These are phyloP conservation scores for Mycena chlorophos DNA, from an alignment of 768 basidiomycete species.

Conservation along the genomic window DNA sequence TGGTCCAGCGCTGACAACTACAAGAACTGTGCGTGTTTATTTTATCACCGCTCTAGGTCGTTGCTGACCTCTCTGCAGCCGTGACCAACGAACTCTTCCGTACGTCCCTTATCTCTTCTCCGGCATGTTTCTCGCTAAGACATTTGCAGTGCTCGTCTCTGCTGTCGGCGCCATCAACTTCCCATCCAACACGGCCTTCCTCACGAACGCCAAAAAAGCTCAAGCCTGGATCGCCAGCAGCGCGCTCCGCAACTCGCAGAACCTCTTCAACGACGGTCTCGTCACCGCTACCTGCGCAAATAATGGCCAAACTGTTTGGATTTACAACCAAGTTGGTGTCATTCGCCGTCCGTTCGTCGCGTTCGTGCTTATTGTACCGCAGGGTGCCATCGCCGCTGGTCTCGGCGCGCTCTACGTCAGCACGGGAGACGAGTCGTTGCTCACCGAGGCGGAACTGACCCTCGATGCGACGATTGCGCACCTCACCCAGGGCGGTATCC, in stretches of 20 bases:
- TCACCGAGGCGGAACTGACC: constrained; percentile 51
- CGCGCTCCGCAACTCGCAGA: constrained; percentile 46
- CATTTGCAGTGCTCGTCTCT: constrained; percentile 39
- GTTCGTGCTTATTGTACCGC: background rate
- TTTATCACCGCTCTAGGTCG: background rate
- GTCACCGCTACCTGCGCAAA: constrained; percentile 38
- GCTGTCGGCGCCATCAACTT: constrained; percentile 47
- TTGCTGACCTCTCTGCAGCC: constrained; percentile 24
- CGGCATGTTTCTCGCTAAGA: background rate
- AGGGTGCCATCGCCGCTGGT: constrained; percentile 58
- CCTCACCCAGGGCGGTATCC: constrained; percentile 40
- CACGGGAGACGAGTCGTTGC: constrained; percentile 37
- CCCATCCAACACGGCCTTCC: constrained; percentile 36
- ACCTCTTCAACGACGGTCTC: constrained; percentile 48
- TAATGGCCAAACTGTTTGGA: constrained; percentile 58
- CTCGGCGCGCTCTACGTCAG: constrained; percentile 47
- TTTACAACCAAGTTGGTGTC: constrained; percentile 51
- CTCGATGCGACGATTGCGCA: constrained; percentile 48
- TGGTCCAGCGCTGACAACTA: constrained; percentile 58
- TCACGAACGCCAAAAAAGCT: constrained; percentile 52
- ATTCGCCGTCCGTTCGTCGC: too few species aligned
- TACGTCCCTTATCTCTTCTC: background rate
- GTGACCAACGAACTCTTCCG: constrained; percentile 59
- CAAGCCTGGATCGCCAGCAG: too few species aligned
- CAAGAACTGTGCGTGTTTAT: constrained; percentile 41